These are phyloP conservation scores for Cucumis hystrix DNA, from an alignment of 306 rosid genomes.

Conservation along the genomic window DNA sequence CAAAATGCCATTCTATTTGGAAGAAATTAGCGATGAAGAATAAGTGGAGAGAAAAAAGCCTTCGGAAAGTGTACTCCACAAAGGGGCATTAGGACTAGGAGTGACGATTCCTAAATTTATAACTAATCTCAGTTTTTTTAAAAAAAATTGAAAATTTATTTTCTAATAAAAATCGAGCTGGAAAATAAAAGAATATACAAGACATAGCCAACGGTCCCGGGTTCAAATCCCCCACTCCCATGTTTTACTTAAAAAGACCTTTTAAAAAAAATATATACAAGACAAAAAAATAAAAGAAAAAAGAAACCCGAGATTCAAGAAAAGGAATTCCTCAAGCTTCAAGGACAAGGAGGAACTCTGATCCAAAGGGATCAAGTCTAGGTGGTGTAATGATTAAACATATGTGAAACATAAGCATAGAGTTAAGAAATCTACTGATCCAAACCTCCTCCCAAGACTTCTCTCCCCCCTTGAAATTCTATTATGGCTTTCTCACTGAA, in stretches of 20 bases:
- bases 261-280: too few relatives aligned
- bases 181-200: neutral
- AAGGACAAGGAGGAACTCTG: neutral
- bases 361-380: neutral
- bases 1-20: neutral
- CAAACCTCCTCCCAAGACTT: too few relatives aligned
- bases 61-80: neutral
- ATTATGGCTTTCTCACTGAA: too few relatives aligned
- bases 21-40: neutral
- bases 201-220: too few relatives aligned
- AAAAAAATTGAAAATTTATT: too few relatives aligned
- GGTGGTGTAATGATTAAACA: neutral
- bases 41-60: neutral
- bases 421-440: neutral
- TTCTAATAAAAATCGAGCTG: too few relatives aligned
- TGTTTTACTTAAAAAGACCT: too few relatives aligned
- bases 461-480: neutral
- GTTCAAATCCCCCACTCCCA: too few relatives aligned
- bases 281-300: neutral
- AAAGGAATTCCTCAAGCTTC: neutral
- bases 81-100: neutral
- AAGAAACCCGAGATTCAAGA: neutral
- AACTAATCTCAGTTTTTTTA: neutral
- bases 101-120: neutral
- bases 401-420: neutral